Conservation (phyloP, 2,329 filamentous ascomycete species). For the Verticillium tricorpus region DNA sequence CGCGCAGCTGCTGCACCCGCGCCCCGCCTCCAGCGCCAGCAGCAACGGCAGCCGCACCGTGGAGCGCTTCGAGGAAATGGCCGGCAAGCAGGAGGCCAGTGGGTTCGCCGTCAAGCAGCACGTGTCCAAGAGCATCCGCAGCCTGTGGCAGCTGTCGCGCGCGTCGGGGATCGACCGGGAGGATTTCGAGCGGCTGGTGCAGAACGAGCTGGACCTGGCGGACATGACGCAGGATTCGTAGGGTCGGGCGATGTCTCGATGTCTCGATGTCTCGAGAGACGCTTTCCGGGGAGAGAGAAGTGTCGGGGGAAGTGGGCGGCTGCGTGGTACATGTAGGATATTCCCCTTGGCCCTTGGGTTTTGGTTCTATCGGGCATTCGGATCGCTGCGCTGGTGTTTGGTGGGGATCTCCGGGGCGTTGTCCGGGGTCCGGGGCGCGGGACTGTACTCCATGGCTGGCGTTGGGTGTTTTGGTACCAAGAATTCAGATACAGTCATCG, state of each 20-base stretch:
- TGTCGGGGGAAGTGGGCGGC: not conserved
- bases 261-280: not conserved
- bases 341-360: not conserved
- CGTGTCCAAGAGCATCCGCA: conserved; percentile 72
- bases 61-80: conserved; percentile 55
- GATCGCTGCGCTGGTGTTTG: not conserved
- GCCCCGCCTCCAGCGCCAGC: conserved; percentile 54
- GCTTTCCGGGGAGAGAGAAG: not conserved
- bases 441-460: not conserved
- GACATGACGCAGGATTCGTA: conserved; percentile 48
- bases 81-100: conserved; percentile 53
- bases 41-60: conserved; percentile 54
- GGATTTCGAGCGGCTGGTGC: conserved; percentile 70
- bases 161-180: conserved; percentile 67
- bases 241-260: conserved; percentile 29
- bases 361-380: not conserved
- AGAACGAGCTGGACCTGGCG: conserved; percentile 66
- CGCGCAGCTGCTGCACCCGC: conserved; percentile 44
- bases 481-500: not conserved
- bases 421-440: not conserved
- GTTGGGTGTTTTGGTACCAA: not conserved
- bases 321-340: not conserved
- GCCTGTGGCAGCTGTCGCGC: conserved; percentile 66
- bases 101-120: conserved; percentile 76
- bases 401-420: conserved; percentile 1